Percentiles rank a stretch among this genome's conserved stretches.
These are phyloP conservation scores for Neltuma alba DNA, from an alignment of 306 rosid species.

Conservation along the genomic window DNA sequence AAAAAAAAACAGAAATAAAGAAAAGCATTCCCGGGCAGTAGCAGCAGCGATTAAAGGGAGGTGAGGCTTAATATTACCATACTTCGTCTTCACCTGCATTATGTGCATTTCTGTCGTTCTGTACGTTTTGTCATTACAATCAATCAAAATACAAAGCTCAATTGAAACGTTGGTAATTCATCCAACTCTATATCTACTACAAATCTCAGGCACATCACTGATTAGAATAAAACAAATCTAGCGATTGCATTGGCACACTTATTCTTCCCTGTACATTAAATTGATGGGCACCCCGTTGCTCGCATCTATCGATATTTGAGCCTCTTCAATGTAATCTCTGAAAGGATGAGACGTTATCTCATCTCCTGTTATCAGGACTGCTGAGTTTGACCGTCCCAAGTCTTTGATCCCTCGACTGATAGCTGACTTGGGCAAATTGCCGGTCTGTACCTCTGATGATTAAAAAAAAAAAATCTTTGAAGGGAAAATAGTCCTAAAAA, in stretches of 20 bases:
- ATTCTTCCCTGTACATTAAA: background rate
- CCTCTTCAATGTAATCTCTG: background rate
- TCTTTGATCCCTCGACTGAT: background rate
- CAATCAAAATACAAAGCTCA: background rate
- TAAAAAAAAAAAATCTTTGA: background rate
- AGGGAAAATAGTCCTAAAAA: conserved; percentile 14
- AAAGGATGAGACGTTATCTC: background rate
- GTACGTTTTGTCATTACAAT: background rate
- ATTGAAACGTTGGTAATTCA: background rate
- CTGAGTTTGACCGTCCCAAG: background rate
- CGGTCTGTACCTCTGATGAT: background rate
- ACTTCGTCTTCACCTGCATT: background rate
- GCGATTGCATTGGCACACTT: background rate
- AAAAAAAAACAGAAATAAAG: background rate
- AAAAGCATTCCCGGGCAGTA: background rate
- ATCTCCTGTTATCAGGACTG: background rate
- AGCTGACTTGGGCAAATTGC: background rate
- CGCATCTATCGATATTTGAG: background rate
- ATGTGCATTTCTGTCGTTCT: background rate
- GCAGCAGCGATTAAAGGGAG: background rate
- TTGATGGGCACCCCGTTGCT: background rate
- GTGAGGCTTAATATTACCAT: background rate
- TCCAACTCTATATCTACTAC: background rate
- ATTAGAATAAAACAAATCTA: background rate
- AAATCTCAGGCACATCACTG: background rate